Percentiles rank a stretch among this genome's conserved stretches.
phyloP scores from a whole-genome alignment of 495 filamentous ascomycete genomes.

The Hyaloscypha hepaticicola region DNA sequence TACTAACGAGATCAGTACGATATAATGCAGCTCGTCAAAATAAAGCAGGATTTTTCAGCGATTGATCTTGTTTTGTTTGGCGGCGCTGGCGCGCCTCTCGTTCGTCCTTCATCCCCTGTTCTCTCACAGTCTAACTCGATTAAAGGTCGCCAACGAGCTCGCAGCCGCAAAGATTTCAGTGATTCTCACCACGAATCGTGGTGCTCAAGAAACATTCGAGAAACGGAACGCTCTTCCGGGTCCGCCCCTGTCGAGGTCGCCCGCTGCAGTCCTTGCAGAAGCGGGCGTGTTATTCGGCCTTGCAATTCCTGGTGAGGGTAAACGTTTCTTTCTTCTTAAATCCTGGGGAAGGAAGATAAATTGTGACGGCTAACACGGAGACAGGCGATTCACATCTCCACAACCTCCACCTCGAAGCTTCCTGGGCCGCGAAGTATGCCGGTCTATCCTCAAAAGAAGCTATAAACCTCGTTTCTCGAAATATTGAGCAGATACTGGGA shows the following conservation, averaged over 20 bases:
- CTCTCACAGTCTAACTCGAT: not conserved
- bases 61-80: constrained; percentile 38
- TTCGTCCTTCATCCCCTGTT: constrained; percentile 12
- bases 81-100: constrained; percentile 36
- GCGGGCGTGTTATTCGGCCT: constrained; percentile 38
- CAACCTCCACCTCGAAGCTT: constrained; percentile 33
- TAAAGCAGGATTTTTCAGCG: constrained; percentile 33
- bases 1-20: constrained; percentile 32
- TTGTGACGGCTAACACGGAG: not conserved
- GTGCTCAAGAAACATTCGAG: constrained; percentile 36
- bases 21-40: constrained; percentile 36
- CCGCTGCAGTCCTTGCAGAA: constrained; percentile 36
- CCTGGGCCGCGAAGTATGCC: constrained; percentile 37
- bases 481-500: constrained; percentile 39
- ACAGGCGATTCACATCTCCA: constrained; percentile 32
- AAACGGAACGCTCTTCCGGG: constrained; percentile 35
- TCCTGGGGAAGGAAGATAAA: not conserved
- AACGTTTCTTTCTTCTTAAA: constrained; percentile 1
- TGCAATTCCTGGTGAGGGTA: constrained; percentile 25
- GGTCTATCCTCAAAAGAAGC: constrained; percentile 29
- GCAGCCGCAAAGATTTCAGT: constrained; percentile 41
- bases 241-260: constrained; percentile 37
- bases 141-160: constrained; percentile 40
- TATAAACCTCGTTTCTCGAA: constrained; percentile 37
- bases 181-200: constrained; percentile 38